Percentiles rank a stretch among this genome's conserved stretches.
phyloP scores from a whole-genome alignment of 2,329 filamentous ascomycete genomes.

The Stagonosporopsis tanaceti region DNA sequence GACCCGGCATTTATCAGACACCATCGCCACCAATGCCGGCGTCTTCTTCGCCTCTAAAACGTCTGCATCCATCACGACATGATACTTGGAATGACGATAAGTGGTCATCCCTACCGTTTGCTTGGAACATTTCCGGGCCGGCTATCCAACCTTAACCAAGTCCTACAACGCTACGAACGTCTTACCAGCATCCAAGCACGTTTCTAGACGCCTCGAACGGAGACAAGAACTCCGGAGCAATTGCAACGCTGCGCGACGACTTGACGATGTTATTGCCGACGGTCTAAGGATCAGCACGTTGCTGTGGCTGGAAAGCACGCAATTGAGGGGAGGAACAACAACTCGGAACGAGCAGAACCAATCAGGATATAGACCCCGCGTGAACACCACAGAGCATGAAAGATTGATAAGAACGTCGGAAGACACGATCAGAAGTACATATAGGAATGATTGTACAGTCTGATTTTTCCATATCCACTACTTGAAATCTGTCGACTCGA shows the following conservation, averaged over 20 bases:
- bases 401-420: background rate
- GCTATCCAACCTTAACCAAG: background rate
- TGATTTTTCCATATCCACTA: background rate
- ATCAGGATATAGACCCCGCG: conserved; percentile 19
- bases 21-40: conserved; percentile 3
- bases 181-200: conserved; percentile 8
- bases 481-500: no score
- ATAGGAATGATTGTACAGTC: background rate
- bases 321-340: conserved; percentile 25
- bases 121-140: background rate
- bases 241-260: background rate
- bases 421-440: background rate
- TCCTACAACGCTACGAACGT: background rate
- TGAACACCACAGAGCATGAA: background rate
- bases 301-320: conserved; percentile 27
- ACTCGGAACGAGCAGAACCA: conserved; percentile 12
- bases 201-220: conserved; percentile 9
- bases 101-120: background rate
- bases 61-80: conserved; percentile 21
- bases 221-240: background rate
- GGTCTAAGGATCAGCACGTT: conserved; percentile 15
- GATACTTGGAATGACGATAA: conserved; percentile 23
- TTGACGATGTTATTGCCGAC: conserved; percentile 6
- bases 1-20: background rate
- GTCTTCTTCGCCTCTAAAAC: background rate